These are phyloP conservation scores for Hamamelis virginiana DNA, from an alignment of 164 flowering plant species.

Conservation along the genomic window DNA sequence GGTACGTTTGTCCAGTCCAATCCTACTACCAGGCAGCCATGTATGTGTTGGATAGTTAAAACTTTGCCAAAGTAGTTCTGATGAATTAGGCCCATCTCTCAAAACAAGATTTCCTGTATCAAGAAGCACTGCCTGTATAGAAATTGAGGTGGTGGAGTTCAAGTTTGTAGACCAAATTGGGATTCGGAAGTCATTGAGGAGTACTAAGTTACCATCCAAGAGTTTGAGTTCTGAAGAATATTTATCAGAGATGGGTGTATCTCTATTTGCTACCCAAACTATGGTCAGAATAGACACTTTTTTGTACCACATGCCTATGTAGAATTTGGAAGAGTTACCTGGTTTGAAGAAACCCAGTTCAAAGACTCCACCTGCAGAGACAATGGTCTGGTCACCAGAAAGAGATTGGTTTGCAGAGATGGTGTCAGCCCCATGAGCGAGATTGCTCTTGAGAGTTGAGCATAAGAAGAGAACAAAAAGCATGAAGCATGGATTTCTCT, in stretches of 20 bases:
- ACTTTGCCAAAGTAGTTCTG: conserved; percentile 53
- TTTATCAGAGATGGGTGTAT: conserved; percentile 34
- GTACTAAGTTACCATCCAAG: conserved; percentile 48
- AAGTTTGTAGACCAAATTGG: conserved; percentile 55
- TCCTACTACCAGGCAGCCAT: conserved; percentile 50
- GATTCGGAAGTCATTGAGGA: conserved; percentile 28
- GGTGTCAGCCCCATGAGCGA: conserved; percentile 29
- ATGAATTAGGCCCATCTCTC: conserved; percentile 23
- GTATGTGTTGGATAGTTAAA: conserved; percentile 48
- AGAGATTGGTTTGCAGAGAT: conserved; percentile 34
- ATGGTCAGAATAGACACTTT: conserved; percentile 22
- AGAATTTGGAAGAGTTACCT: conserved; percentile 51
- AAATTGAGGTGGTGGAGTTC: conserved; percentile 13
- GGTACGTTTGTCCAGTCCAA: conserved; percentile 34
- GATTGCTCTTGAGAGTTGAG: background rate
- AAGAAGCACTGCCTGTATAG: conserved; percentile 35
- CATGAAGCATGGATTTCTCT: background rate
- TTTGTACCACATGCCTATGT: conserved; percentile 52
- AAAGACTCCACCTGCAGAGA: conserved; percentile 41
- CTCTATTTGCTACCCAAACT: conserved; percentile 66
- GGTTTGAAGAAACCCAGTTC: conserved; percentile 56
- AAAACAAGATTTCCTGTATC: conserved; percentile 60
- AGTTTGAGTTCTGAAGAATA: conserved; percentile 30
- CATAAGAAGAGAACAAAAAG: conserved; percentile 18
- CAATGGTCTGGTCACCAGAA: conserved; percentile 44